Conservation (phyloP, 257 asterid genomes). For the Fraxinus pennsylvanica region DNA sequence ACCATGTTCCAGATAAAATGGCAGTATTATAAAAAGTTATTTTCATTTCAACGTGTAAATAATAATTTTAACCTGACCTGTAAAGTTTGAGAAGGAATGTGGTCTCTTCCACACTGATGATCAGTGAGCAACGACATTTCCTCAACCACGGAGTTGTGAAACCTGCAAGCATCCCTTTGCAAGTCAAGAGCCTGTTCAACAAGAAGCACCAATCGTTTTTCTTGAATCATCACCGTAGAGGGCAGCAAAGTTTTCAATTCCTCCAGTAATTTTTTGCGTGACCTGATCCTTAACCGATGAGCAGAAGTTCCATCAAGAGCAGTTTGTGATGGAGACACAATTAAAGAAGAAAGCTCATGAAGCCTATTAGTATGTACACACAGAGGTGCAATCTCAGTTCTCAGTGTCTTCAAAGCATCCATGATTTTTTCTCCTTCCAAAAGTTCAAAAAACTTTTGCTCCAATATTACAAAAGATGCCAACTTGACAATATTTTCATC, state of each 20-base stretch:
- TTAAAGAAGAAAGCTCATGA: constrained; percentile 60
- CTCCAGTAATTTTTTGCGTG: constrained; percentile 60
- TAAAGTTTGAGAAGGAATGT: constrained; percentile 70
- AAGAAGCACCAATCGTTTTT: constrained; percentile 68
- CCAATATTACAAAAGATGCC: constrained; percentile 73
- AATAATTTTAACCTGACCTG: constrained; percentile 47
- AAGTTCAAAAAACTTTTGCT: constrained; percentile 76
- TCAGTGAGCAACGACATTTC: constrained; percentile 73
- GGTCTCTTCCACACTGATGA: constrained; percentile 76
- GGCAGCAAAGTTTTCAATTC: constrained; percentile 74
- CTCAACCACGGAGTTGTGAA: constrained; percentile 60
- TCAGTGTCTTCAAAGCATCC: constrained; percentile 78
- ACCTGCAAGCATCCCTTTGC: constrained; percentile 69
- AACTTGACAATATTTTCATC: constrained; percentile 54
- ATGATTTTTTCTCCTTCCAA: constrained; percentile 53
- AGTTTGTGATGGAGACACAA: constrained; percentile 47
- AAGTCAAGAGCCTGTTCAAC: constrained; percentile 82
- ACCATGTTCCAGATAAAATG: neutral
- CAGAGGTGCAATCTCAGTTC: constrained; percentile 71
- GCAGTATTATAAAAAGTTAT: neutral
- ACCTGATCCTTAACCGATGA: constrained; percentile 38
- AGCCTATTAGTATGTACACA: constrained; percentile 49
- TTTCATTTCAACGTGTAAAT: neutral
- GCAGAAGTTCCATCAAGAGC: constrained; percentile 39
- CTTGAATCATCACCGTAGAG: constrained; percentile 67